phyloP scores from a whole-genome alignment of 106 monocot genomes.

The Narthecium ossifragum region DNA sequence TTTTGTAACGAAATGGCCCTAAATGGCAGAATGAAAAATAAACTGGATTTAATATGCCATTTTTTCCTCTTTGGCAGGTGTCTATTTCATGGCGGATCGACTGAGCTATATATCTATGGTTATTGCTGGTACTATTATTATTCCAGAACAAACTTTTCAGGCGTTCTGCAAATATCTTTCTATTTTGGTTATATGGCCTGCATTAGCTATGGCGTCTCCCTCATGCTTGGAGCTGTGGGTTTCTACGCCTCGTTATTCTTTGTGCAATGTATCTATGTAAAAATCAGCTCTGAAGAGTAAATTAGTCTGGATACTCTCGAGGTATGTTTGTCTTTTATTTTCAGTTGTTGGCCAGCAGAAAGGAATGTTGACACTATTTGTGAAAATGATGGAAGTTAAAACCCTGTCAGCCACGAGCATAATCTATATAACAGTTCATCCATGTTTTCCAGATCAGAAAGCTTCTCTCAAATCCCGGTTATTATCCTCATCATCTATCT shows the following conservation, averaged over 20 bases:
- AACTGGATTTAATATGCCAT: not conserved
- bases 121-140: conserved; percentile 54
- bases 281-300: conserved; percentile 49
- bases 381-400: not conserved
- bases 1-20: too few species aligned
- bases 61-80: conserved; percentile 20
- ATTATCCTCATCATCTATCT: too few species aligned
- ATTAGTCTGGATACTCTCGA: not conserved
- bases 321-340: too few species aligned
- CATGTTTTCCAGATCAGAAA: not conserved
- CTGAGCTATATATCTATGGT: conserved; percentile 43
- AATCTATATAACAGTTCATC: not conserved
- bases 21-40: too few species aligned
- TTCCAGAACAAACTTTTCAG: conserved; percentile 43
- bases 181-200: conserved; percentile 56
- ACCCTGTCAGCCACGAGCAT: not conserved
- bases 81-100: conserved; percentile 49
- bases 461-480: not conserved
- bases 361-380: not conserved
- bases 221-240: conserved; percentile 44
- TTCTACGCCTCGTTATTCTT: conserved; percentile 44
- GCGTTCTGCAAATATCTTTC: conserved; percentile 46
- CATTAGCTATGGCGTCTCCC: conserved; percentile 44
- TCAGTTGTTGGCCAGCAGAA: too few species aligned
- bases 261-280: conserved; percentile 51